Percentiles rank a stretch among this genome's conserved stretches.
phyloP scores from a whole-genome alignment of 2,329 filamentous ascomycete species.

The Hymenotorrendiella dingleyae region DNA sequence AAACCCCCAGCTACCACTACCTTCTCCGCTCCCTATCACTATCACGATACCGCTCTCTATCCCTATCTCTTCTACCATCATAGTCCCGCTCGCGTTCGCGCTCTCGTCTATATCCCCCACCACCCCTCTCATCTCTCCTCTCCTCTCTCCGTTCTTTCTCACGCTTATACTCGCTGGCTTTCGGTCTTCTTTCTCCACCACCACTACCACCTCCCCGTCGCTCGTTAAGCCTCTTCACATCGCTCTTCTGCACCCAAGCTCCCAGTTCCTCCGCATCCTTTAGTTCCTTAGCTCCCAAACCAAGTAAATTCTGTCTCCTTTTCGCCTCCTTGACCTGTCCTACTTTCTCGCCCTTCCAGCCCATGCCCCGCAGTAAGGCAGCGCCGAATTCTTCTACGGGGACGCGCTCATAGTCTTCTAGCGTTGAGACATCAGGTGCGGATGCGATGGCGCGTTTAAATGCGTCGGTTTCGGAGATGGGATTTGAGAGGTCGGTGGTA shows the following conservation, averaged over 20 bases:
- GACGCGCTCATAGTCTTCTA: slow-evolving; percentile 81
- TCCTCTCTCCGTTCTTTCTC: slow-evolving; percentile 25
- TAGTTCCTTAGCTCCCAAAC: slow-evolving; percentile 81
- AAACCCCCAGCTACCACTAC: background rate
- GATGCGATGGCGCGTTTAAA: slow-evolving; percentile 64
- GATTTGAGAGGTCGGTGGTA: slow-evolving; percentile 11
- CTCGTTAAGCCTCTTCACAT: slow-evolving; percentile 42
- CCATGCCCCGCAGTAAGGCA: slow-evolving; percentile 86
- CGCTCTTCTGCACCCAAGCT: slow-evolving; percentile 69
- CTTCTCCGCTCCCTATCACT: slow-evolving; percentile 12
- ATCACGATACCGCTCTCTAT: slow-evolving; percentile 22
- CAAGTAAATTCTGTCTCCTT: slow-evolving; percentile 72
- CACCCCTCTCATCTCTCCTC: slow-evolving; percentile 21
- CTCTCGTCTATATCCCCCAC: slow-evolving; percentile 31
- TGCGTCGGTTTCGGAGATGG: slow-evolving; percentile 56
- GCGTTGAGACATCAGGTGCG: slow-evolving; percentile 68
- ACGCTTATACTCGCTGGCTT: slow-evolving; percentile 21
- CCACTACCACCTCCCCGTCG: slow-evolving; percentile 28
- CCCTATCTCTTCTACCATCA: slow-evolving; percentile 13
- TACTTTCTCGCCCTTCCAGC: slow-evolving; percentile 70
- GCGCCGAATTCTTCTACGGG: slow-evolving; percentile 94
- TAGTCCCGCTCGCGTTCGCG: slow-evolving; percentile 28
- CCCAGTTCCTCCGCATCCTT: slow-evolving; percentile 68
- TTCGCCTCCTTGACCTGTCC: slow-evolving; percentile 59
- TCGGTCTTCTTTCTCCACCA: slow-evolving; percentile 39